Evolutionary conservation across 257 asterid genomes (phyloP), one percentile per base, ranked within the genome.

Genomic region (Rubia yunnanensis): DNA sequence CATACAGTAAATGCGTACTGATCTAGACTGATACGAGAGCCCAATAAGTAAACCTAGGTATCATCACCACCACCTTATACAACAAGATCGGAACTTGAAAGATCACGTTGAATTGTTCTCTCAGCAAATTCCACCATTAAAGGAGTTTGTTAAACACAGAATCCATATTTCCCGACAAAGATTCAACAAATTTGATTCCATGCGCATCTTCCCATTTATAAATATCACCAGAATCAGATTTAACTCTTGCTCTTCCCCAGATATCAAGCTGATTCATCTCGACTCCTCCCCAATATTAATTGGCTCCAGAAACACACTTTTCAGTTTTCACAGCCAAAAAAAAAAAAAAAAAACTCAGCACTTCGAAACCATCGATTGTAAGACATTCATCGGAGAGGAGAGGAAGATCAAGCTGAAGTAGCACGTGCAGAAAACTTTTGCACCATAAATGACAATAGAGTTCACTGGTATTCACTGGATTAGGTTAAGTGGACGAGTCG

Each of bases 371-470:
- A 27, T 15, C 15, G 6, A 11, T 10, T 5, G 18, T n/a, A 4
- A 18, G n/a, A 1, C 7, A 48, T 1, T 1, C 23, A n/a, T 1
- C n/a, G n/a, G 24, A n/a, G 57, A 50, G 56, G 10, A 18, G 56
- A 49, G 8, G 56, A n/a, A 49, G 54, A 35, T 35, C 39, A 4
- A 23, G 2, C 22, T 14, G 22, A 3, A 17, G 26, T n/a, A 18
- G n/a, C 18, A n/a, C 13, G 11, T 4, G 56, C 23, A 18, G 26
- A 27, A 30, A 31, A 65, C 39, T 69, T 68, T 68, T 69, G 50
- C 56, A 55, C 82, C 87, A 77, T 89, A 89, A 89, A 89, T 89
- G 96, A 85, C 95, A 80, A 89, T 27, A 87, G 71, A 72, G 67
- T 68, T 79, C 64, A 22, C 73, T 57, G 83, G 83, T 34, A 38